phyloP scores from a whole-genome alignment of 1,284 basidiomycete genomes.

The Dichomitus squalens region DNA sequence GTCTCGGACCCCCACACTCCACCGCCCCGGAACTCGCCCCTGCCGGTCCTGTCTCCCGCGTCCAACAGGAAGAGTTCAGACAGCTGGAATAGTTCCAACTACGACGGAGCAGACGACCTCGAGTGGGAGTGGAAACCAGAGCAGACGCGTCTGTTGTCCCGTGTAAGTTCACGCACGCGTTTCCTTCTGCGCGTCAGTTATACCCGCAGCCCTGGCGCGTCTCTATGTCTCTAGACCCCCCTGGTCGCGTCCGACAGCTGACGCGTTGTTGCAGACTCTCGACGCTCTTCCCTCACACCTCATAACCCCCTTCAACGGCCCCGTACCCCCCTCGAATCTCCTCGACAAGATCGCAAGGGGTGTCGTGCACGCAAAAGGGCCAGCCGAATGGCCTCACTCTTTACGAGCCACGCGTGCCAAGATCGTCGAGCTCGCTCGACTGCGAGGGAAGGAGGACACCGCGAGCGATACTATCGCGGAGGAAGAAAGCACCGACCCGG shows the following conservation, averaged over 20 bases:
- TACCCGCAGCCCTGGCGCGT: not conserved
- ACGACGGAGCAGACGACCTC: conserved; percentile 57
- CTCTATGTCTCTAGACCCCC: conserved; percentile 5
- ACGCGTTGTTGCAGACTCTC: conserved; percentile 55
- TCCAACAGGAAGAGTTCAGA: conserved; percentile 72
- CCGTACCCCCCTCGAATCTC: conserved; percentile 78
- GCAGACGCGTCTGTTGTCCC: conserved; percentile 62
- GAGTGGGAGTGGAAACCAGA: conserved; percentile 76
- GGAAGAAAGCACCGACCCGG: conserved; percentile 37
- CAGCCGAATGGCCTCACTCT: conserved; percentile 78
- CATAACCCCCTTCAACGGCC: conserved; percentile 79
- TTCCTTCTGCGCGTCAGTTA: not conserved
- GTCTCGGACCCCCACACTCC: conserved; percentile 40
- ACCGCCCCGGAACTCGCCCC: conserved; percentile 38
- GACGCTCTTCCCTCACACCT: conserved; percentile 81
- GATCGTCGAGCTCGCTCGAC: conserved; percentile 71
- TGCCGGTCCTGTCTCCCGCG: conserved; percentile 44
- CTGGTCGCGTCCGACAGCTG: conserved; percentile 5
- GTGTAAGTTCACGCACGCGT: conserved; percentile 48
- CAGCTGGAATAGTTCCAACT: conserved; percentile 81
- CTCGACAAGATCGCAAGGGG: conserved; percentile 82
- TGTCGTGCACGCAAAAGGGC: conserved; percentile 68
- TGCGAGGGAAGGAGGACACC: conserved; percentile 56
- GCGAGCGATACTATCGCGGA: conserved; percentile 41
- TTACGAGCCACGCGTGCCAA: conserved; percentile 77